Conservation (phyloP, 2,329 filamentous ascomycete genomes). For the Fusarium sp. region DNA sequence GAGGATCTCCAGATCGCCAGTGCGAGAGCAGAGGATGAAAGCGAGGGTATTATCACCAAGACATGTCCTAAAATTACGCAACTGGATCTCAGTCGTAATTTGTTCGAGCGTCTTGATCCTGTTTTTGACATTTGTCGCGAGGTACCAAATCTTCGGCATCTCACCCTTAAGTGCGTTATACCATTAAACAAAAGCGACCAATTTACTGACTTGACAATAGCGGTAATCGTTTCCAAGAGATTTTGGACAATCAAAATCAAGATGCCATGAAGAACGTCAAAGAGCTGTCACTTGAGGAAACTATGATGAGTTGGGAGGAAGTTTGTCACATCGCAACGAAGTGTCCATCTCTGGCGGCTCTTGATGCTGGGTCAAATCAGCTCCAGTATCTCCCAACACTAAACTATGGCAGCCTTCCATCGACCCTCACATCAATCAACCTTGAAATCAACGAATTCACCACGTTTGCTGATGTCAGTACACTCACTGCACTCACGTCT, state of each 20-base stretch:
- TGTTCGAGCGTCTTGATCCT: conserved; percentile 76
- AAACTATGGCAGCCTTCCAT: conserved; percentile 56
- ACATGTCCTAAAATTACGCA: conserved; percentile 78
- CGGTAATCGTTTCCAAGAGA: conserved; percentile 75
- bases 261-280: conserved; percentile 63
- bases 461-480: conserved; percentile 66
- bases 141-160: conserved; percentile 71
- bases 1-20: conserved; percentile 76
- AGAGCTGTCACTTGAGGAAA: conserved; percentile 76
- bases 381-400: conserved; percentile 64
- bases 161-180: conserved; percentile 77
- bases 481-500: conserved; percentile 63
- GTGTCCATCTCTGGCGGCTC: conserved; percentile 65
- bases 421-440: conserved; percentile 71
- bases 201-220: conserved; percentile 57
- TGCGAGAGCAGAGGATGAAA: conserved; percentile 50
- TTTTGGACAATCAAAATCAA: conserved; percentile 53
- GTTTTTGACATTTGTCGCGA: conserved; percentile 78
- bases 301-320: conserved; percentile 74
- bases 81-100: conserved; percentile 86
- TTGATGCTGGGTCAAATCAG: conserved; percentile 70
- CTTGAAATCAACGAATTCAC: conserved; percentile 80
- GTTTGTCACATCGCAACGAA: conserved; percentile 65
- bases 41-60: conserved; percentile 56
- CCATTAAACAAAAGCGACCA: not conserved